phyloP scores from a whole-genome alignment of 805 yeast species.

The Spencermartinsiella europaea region DNA sequence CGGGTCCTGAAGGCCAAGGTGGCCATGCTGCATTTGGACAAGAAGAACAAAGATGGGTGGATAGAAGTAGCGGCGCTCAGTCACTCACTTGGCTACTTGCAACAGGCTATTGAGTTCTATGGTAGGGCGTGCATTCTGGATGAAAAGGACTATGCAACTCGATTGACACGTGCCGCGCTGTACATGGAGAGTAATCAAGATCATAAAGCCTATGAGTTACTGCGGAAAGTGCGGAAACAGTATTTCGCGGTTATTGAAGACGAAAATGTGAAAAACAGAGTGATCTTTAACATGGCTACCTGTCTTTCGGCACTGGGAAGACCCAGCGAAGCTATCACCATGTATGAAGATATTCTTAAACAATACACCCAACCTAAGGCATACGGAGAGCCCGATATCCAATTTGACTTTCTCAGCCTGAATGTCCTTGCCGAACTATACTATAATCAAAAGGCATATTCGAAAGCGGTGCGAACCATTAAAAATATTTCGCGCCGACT shows the following conservation, averaged over 20 bases:
- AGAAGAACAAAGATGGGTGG: constrained; percentile 76
- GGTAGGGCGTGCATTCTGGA: constrained; percentile 82
- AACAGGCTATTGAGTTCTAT: constrained; percentile 58
- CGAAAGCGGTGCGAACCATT: constrained; percentile 57
- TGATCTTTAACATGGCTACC: constrained; percentile 17
- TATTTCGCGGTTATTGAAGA: constrained; percentile 5
- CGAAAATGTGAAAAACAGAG: constrained; percentile 7
- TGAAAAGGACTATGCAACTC: constrained; percentile 68
- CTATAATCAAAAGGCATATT: constrained; percentile 60
- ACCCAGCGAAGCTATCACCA: constrained; percentile 65
- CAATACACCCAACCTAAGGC: constrained; percentile 41
- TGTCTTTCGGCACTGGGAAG: constrained; percentile 47
- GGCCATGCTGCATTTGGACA: constrained; percentile 67
- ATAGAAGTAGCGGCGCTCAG: constrained; percentile 84
- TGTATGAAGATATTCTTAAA: constrained; percentile 60
- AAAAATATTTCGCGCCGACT: constrained; percentile 80
- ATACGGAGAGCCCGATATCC: constrained; percentile 17
- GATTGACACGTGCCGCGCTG: constrained; percentile 61
- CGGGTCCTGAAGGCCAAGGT: constrained; percentile 32
- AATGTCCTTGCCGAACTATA: constrained; percentile 80
- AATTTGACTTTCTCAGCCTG: constrained; percentile 82
- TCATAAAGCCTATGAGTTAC: constrained; percentile 24
- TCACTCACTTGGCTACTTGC: constrained; percentile 55
- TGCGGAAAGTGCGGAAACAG: constrained; percentile 19
- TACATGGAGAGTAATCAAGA: constrained; percentile 26